phyloP scores from a whole-genome alignment of 1,284 basidiomycete genomes.

The Ceratobasidium sp. region DNA sequence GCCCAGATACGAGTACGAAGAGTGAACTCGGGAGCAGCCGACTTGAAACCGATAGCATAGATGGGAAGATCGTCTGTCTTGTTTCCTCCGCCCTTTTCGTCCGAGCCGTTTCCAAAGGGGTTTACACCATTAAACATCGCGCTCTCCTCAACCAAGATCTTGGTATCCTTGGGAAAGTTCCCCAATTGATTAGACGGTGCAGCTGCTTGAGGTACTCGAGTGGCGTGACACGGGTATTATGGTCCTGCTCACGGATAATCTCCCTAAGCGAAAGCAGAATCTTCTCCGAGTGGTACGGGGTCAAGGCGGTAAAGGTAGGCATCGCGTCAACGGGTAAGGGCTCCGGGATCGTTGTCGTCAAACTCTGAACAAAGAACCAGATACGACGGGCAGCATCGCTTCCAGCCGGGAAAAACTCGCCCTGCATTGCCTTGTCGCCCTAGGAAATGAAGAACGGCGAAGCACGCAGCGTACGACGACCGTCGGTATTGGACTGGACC shows the following conservation, averaged over 20 bases:
- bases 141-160: slow-evolving; percentile 97
- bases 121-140: slow-evolving; percentile 84
- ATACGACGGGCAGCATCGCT: slow-evolving; percentile 95
- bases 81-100: slow-evolving; percentile 85
- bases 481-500: slow-evolving; percentile 84
- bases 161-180: slow-evolving; percentile 99
- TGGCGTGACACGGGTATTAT: slow-evolving; percentile 93
- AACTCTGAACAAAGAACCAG: slow-evolving; percentile 95
- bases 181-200: slow-evolving; percentile 97
- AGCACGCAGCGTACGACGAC: slow-evolving; percentile 87
- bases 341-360: slow-evolving; percentile 90
- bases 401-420: slow-evolving; percentile 92
- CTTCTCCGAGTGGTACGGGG: slow-evolving; percentile 97
- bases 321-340: slow-evolving; percentile 93
- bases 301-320: slow-evolving; percentile 96
- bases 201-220: slow-evolving; percentile 98
- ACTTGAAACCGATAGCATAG: slow-evolving; percentile 99
- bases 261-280: slow-evolving; percentile 93
- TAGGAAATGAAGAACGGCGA: slow-evolving; percentile 96
- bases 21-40: slow-evolving; percentile 97
- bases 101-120: slow-evolving; percentile 75
- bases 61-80: slow-evolving; percentile 97
- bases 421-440: slow-evolving; percentile 82
- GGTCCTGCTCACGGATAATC: slow-evolving; percentile 96
- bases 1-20: slow-evolving; percentile 99